A percentile compares a stretch with the other conserved stretches of the same genome.
Evolutionary conservation across 2,329 filamentous ascomycete genomes (phyloP).

Genomic region (Colletotrichum sp.): DNA sequence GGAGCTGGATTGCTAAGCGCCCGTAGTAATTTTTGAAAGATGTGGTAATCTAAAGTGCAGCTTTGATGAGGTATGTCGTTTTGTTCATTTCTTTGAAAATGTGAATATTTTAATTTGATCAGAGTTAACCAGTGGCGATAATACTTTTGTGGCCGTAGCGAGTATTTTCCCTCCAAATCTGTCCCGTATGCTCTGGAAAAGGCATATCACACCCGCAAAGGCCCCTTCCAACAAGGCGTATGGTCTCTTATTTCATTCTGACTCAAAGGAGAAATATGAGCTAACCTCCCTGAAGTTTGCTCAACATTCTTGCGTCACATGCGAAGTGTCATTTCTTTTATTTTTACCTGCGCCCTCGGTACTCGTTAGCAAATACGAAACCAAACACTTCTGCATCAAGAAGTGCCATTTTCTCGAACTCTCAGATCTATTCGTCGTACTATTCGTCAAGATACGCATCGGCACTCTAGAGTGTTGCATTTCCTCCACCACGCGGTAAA

Average conservation of each 20-base stretch:
- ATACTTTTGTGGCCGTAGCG: too few species aligned
- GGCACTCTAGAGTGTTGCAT: neutral
- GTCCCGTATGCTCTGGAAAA: neutral
- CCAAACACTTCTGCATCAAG: neutral
- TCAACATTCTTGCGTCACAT: neutral
- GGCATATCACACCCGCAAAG: neutral
- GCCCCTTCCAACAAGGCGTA: fast-evolving
- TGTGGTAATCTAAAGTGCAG: neutral
- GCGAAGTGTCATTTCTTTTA: neutral
- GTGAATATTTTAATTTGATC: neutral
- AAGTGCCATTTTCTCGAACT: neutral
- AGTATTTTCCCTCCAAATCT: too few species aligned
- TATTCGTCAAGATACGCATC: neutral
- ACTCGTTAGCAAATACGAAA: neutral
- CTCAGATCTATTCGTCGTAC: neutral
- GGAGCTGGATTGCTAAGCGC: neutral
- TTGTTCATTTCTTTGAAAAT: neutral
- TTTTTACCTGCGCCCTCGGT: neutral
- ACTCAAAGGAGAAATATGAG: neutral
- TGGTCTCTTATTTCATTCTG: neutral
- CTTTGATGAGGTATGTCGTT: neutral
- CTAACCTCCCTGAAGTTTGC: neutral
- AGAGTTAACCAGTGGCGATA: neutral
- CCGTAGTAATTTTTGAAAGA: neutral
- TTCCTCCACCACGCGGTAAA: neutral